Conservation (phyloP, 1,139 yeast species). For the Yarrowia galli region DNA sequence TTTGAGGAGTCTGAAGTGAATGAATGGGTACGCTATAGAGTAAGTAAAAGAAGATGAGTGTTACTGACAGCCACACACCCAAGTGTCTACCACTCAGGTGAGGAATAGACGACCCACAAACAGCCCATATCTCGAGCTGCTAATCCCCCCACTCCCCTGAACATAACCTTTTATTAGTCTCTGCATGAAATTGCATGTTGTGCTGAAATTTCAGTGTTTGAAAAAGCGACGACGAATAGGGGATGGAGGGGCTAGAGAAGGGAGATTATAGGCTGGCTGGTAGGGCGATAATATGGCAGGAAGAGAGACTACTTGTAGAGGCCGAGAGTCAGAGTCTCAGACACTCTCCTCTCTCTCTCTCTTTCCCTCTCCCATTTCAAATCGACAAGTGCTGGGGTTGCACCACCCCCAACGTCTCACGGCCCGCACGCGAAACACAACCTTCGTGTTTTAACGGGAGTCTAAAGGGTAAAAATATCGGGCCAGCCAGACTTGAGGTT, state of each 20-base stretch:
- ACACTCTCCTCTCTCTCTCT: too few relatives aligned
- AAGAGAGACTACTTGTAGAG: too few relatives aligned
- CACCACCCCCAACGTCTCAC: background rate
- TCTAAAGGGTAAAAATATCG: constrained; percentile 8
- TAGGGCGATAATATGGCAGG: background rate
- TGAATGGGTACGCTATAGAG: too few relatives aligned
- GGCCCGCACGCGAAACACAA: constrained; percentile 24
- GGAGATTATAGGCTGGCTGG: background rate
- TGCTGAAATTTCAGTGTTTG: constrained; percentile 8
- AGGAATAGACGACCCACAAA: background rate
- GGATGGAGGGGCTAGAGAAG: background rate
- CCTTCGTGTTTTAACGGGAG: constrained; percentile 30
- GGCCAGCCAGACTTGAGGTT: background rate
- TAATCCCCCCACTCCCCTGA: constrained; percentile 18
- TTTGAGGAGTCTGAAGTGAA: too few relatives aligned
- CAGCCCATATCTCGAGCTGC: background rate
- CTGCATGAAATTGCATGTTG: constrained; percentile 24
- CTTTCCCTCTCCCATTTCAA: too few relatives aligned
- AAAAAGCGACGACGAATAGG: constrained; percentile 12
- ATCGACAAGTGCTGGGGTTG: too few relatives aligned
- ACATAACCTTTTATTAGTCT: constrained; percentile 27
- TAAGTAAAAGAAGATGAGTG: too few relatives aligned
- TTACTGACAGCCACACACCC: too few relatives aligned
- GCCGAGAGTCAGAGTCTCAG: too few relatives aligned
- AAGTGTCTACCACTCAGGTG: too few relatives aligned